Evolutionary conservation across 106 monocot species (phyloP).

Genomic region (Allium cepa): DNA sequence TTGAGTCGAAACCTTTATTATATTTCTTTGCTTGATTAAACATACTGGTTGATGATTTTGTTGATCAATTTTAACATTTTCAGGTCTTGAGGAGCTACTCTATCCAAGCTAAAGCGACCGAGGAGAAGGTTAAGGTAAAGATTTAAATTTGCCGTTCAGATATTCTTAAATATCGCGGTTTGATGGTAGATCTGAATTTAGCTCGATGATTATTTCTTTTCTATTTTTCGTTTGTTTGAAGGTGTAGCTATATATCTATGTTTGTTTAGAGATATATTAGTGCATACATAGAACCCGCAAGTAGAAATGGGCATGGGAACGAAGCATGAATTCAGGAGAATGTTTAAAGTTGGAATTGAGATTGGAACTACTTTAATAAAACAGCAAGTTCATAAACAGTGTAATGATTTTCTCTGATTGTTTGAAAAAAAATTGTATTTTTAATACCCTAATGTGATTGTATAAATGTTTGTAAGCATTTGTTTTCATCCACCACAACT

Average conservation of each 20-base stretch:
- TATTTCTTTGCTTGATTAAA: background rate
- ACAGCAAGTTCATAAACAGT: no score
- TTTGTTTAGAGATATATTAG: background rate
- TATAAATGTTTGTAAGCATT: no score
- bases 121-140: slow-evolving; percentile 36
- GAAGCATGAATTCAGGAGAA: no score
- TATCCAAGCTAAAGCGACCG: slow-evolving; percentile 19
- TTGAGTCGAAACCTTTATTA: background rate
- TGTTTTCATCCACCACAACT: no score
- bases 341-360: no score
- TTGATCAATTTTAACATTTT: background rate
- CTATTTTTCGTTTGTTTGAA: background rate
- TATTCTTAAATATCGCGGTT: background rate
- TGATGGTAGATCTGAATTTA: background rate
- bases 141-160: background rate
- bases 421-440: no score
- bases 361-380: no score
- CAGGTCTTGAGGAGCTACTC: slow-evolving; percentile 37
- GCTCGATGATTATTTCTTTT: no score
- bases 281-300: background rate
- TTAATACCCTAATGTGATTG: no score
- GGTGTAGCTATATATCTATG: background rate
- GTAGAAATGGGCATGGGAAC: background rate
- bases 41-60: background rate
- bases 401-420: no score